Percentiles rank a stretch among this genome's conserved stretches.
phyloP scores from a whole-genome alignment of 768 basidiomycete species.

The Leccinellum rugosiceps region DNA sequence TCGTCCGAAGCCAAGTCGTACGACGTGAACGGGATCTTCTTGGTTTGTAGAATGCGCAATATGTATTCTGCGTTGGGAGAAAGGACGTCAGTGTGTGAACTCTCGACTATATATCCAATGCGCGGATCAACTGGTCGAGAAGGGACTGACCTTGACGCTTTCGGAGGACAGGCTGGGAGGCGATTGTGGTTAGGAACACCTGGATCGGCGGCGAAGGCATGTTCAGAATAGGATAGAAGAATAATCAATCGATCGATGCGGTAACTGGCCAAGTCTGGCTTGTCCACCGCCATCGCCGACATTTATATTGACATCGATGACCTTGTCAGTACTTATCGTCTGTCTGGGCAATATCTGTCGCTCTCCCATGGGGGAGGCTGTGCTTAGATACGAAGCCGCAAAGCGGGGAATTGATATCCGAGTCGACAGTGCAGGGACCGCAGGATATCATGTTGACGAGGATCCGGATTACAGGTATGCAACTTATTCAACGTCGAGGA shows the following conservation, averaged over 20 bases:
- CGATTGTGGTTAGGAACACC: slow-evolving; percentile 82
- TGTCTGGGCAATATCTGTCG: slow-evolving; percentile 87
- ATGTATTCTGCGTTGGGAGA: slow-evolving; percentile 58
- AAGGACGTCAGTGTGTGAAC: background rate
- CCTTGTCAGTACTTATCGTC: slow-evolving; percentile 64
- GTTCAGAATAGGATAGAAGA: background rate
- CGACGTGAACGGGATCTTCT: slow-evolving; percentile 78
- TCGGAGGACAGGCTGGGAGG: slow-evolving; percentile 71
- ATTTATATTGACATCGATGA: slow-evolving; percentile 16
- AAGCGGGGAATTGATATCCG: slow-evolving; percentile 62
- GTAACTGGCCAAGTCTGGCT: background rate
- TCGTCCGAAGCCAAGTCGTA: slow-evolving; percentile 87
- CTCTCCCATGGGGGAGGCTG: slow-evolving; percentile 91
- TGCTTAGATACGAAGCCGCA: slow-evolving; percentile 64
- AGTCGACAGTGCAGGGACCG: slow-evolving; percentile 85
- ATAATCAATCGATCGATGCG: slow-evolving; percentile 2
- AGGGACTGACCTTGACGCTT: slow-evolving; percentile 66
- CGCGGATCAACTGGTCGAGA: background rate
- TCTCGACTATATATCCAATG: background rate
- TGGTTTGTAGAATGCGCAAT: slow-evolving; percentile 76
- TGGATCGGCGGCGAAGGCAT: slow-evolving; percentile 86
- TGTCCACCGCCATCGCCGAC: background rate
- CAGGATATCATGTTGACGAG: slow-evolving; percentile 80
- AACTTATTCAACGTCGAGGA: background rate
- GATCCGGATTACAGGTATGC: slow-evolving; percentile 76